Conservation (phyloP, 176 grass and related monocot species). For the Lolium perenne region DNA sequence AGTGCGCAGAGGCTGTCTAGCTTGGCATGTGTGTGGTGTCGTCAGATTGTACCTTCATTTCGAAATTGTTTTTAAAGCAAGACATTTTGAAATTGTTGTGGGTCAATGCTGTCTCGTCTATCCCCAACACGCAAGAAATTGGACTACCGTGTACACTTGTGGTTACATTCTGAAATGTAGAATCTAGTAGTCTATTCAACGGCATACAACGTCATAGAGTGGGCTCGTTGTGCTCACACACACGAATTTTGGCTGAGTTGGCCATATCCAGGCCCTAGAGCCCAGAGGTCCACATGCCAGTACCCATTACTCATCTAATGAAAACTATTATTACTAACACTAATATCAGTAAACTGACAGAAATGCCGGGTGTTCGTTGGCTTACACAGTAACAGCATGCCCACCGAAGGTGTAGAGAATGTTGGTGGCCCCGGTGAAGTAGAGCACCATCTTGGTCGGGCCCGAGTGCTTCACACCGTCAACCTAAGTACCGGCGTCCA, state of each 20-base stretch:
- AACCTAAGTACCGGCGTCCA: conserved; percentile 49
- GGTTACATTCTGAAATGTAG: conserved; percentile 1
- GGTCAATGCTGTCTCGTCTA: neutral
- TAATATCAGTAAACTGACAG: neutral
- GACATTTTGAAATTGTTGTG: neutral
- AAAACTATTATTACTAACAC: neutral
- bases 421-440: conserved; percentile 99
- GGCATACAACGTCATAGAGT: neutral
- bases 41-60: neutral
- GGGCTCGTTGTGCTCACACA: neutral
- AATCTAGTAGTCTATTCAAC: neutral
- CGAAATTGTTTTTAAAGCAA: too few relatives aligned
- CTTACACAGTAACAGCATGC: conserved; percentile 99
- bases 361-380: conserved; percentile 35
- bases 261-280: too few relatives aligned
- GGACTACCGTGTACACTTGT: neutral
- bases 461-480: conserved; percentile 95
- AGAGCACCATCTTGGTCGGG: conserved; percentile 93
- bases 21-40: neutral
- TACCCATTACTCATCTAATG: too few relatives aligned
- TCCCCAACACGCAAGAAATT: neutral
- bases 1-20: neutral
- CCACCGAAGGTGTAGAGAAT: conserved; percentile 99
- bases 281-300: too few relatives aligned
- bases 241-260: too few relatives aligned